Evolutionary conservation across 169 alveolate genomes (phyloP), one percentile per base, ranked within the genome.

Genomic region (Plasmodium coatneyi): DNA sequence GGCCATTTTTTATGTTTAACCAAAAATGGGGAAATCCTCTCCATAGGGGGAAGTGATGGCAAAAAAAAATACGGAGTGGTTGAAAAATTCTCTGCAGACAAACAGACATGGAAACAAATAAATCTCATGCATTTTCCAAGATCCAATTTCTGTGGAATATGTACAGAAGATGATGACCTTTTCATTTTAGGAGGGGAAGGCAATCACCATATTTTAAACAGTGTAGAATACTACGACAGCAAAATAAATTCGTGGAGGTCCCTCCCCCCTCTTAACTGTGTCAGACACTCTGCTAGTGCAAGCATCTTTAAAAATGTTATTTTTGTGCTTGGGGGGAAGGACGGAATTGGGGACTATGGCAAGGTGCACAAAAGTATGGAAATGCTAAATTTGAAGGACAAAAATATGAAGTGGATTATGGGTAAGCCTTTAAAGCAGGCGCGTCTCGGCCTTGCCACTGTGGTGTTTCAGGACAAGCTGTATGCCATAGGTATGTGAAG

Each of bases 101-200:
- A 89, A 56, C 81, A 89, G 81, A 89, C 71, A 41, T 89, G 94
- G 94, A 78, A 89, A 80, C 94, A 89, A 80, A 89, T 80, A 89
- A 89, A 89, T 39, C 43, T 89, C 22, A 89, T 89, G 84, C 94
- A 89, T 43, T 89, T 89, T 89, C 71, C 94, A 16, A 78, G 94
- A 80, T 89, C 94, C n/a, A 89, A 52, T 80, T 89, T 89, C 80
- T 89, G 94, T 49, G 94, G 94, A 56, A 41, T 89, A 66, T 89
- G 94, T 79, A 89, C 94, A 16, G 94, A 80, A 10, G 76, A 89
- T 80, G 81, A 89, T 80, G 71, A 89, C 81, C 74, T 89, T 25
- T 80, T 60, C 71, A 56, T 89, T 39, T 89, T 89, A 89, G 94
- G 94, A 14, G 94, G 94, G 81, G 94, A 89, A 80, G 94, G 94